Evolutionary conservation across 345 rosid genomes (phyloP), one percentile per base, ranked within the genome.

Genomic region (Lumnitzera racemosa): DNA sequence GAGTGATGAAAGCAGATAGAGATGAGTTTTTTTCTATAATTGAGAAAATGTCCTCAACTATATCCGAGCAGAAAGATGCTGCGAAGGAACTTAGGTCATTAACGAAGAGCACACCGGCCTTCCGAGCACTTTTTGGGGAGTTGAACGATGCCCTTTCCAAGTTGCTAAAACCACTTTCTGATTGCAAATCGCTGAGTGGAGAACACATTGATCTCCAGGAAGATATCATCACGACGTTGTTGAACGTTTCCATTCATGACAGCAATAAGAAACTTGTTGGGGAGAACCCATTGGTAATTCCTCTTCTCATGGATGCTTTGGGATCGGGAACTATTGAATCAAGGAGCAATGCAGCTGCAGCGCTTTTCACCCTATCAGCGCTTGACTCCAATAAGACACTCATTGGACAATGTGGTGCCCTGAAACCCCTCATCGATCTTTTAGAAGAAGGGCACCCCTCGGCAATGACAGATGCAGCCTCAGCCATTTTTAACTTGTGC

Each of bases 301-400:
- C 81, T 2, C 14, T 84, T 23, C 81, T 84, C 23, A 58, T 79
- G 29, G 80, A 76, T 31, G 49, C 79, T 29, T 47, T 84, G 58
- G 57, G 24, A 58, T 43, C 55, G 5, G 87, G 80, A 69, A 72
- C 78, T 47, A 55, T 46, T 53, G 74, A 67, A 61, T 66, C 90
- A 53, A 80, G 81, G 51, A 75, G 76, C 46, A 80, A 80, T 72
- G 77, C 85, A 46, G 86, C 90, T 9, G 81, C 81, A 7, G 73
- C 90, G 56, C 73, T 84, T 6, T 67, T 66, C 27, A 55, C 81
- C 31, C 71, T 87, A 25, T 77, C 80, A 27, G 67, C 68, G 41
- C 59, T 68, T 7, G 78, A 77, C 59, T 65, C 73, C 5, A 67
- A 61, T 67, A 75, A 64, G 72, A 41, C 31, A 29, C 24, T 62